phyloP scores from a whole-genome alignment of 2,329 filamentous ascomycete species.

The Ceratocystis papillata region DNA sequence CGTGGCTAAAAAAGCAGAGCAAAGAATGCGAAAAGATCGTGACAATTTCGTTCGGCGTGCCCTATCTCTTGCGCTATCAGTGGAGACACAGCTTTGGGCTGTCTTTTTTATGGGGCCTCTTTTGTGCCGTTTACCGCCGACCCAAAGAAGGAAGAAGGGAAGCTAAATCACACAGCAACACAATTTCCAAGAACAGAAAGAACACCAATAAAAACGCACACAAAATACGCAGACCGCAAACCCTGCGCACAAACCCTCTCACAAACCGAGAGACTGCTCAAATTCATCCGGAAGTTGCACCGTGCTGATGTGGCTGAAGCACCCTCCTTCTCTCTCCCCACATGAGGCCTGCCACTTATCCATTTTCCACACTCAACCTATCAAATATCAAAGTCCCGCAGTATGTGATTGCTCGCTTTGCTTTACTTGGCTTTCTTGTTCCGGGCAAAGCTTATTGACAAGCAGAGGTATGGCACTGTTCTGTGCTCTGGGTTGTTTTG shows the following conservation, averaged over 20 bases:
- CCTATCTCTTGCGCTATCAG: neutral
- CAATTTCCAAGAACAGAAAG: neutral
- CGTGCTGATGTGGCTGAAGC: neutral
- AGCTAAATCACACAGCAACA: neutral
- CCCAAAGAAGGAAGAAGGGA: neutral
- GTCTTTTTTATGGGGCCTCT: neutral
- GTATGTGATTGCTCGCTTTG: too few species aligned
- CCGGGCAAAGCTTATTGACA: neutral
- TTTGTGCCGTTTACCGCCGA: neutral
- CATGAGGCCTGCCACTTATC: slow-evolving; percentile 1
- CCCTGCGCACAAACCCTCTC: neutral
- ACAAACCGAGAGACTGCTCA: neutral
- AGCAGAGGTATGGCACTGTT: neutral
- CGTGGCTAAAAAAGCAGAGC: neutral
- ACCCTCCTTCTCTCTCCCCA: neutral
- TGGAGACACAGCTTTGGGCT: neutral
- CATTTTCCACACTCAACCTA: neutral
- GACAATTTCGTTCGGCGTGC: neutral
- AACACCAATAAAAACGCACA: neutral
- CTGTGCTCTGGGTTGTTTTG: neutral
- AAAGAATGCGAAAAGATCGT: neutral
- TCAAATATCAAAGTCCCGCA: too few species aligned
- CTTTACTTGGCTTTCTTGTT: neutral
- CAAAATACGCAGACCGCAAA: neutral
- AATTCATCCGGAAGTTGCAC: neutral